Evolutionary conservation across 345 rosid genomes (phyloP).

Genomic region (Linum lewisii): DNA sequence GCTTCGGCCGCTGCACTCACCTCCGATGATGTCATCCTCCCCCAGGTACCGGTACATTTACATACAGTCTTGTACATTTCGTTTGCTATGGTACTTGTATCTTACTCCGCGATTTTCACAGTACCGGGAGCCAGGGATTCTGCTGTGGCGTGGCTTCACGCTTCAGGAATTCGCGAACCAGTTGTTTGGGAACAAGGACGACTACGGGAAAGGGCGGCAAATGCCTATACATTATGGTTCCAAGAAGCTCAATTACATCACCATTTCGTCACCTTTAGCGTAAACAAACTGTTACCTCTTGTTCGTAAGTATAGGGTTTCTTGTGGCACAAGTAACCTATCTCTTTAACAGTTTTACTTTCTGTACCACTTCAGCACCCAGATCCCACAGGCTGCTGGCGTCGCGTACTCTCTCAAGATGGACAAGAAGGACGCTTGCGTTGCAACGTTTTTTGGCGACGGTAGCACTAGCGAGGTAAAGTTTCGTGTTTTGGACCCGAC

Average conservation of each 20-base stretch:
- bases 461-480: conserved; percentile 68
- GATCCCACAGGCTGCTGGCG: conserved; percentile 73
- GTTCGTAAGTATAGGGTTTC: background rate
- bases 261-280: conserved; percentile 74
- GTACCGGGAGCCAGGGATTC: conserved; percentile 74
- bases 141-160: conserved; percentile 73
- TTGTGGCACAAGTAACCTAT: no score
- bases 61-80: no score
- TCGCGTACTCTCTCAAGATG: conserved; percentile 70
- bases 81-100: background rate
- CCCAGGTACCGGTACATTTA: no score
- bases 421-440: conserved; percentile 58
- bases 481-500: no score
- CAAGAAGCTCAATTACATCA: conserved; percentile 50
- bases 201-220: conserved; percentile 75
- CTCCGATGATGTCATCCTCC: conserved; percentile 47
- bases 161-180: conserved; percentile 65
- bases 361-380: conserved; percentile 42
- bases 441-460: conserved; percentile 60
- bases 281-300: conserved; percentile 18
- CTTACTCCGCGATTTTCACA: conserved; percentile 9
- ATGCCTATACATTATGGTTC: conserved; percentile 86
- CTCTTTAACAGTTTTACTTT: background rate
- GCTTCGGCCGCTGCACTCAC: conserved; percentile 74
- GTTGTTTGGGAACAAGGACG: conserved; percentile 54